A percentile compares a stretch with the other conserved stretches of the same genome.
Conservation (phyloP, 2,329 filamentous ascomycete genomes). For the Alternaria metachromatica region DNA sequence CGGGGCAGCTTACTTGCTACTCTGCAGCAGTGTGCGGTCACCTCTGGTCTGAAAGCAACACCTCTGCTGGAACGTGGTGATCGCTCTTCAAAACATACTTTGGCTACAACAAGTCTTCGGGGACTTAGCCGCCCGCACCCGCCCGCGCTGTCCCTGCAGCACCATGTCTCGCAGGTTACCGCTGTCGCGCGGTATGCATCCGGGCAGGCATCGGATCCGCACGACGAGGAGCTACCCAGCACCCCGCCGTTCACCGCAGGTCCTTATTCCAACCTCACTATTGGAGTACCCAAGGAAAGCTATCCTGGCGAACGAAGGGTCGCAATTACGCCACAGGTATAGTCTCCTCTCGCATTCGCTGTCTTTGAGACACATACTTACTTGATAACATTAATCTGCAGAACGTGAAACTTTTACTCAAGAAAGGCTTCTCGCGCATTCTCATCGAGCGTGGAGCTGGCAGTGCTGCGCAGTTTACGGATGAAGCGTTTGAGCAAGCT, state of each 20-base stretch:
- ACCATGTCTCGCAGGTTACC: conserved; percentile 31
- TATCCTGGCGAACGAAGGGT: conserved; percentile 81
- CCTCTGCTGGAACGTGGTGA: conserved; percentile 28
- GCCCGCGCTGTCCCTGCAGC: conserved; percentile 35
- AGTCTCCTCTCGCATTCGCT: background rate
- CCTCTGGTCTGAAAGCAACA: conserved; percentile 24
- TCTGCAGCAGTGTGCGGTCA: conserved; percentile 27
- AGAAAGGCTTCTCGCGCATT: conserved; percentile 81
- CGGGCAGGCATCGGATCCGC: conserved; percentile 38
- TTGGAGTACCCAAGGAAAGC: conserved; percentile 82
- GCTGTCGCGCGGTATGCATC: conserved; percentile 42
- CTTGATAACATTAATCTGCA: background rate
- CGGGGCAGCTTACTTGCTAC: conserved; percentile 25
- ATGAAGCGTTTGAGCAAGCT: conserved; percentile 76
- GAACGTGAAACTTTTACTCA: conserved; percentile 80
- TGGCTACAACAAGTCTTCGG: conserved; percentile 22
- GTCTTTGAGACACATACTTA: background rate
- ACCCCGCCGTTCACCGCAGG: conserved; percentile 46
- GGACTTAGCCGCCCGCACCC: conserved; percentile 36
- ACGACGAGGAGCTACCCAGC: conserved; percentile 45
- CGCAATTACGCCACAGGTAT: conserved; percentile 74
- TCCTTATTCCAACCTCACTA: conserved; percentile 74
- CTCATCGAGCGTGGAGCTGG: conserved; percentile 85
- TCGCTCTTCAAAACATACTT: conserved; percentile 15
- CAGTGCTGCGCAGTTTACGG: conserved; percentile 75